Evolutionary conservation across 495 filamentous ascomycete genomes (phyloP), one percentile per base, ranked within the genome.

Genomic region (Penicillium canariense): DNA sequence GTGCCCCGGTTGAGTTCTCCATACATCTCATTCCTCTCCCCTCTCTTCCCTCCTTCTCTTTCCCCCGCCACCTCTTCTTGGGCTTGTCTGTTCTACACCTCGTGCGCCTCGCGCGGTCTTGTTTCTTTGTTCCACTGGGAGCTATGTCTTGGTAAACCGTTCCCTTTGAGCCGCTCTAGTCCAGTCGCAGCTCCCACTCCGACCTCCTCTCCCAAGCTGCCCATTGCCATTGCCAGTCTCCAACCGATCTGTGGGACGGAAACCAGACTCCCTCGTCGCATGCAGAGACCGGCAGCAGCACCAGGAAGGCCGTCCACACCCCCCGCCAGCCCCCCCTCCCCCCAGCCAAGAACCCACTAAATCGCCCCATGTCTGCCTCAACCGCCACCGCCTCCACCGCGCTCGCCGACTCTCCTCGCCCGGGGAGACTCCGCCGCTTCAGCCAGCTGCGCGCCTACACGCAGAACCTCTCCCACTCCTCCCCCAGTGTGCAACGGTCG

Each of bases 401-500:
- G 40, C 46, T 65, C 57, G 52, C 73, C 50, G 70, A 74, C 36
- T 48, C 57, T 32, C 56, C 60, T 66, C 78, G 86, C 56, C 73
- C 81, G 20, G 81, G 83, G 52, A 77, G 88, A 31, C 77, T 91
- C 56, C 80, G 88, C 25, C 86, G 87, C 28, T 74, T 95, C 50
- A 87, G 81, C 56, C 87, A 89, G 71, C 77, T 95, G 48, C 82
- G 87, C 54, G 85, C 76, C 69, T 87, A 89, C 71, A 87, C 85
- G 3, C 83, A 86, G 59, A 84, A 76, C 60, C 81, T 71, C 43
- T 67, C 50, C n/a, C 40, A 44, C 22, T 52, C 68, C 14, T 61
- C 55, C 43, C 57, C 67, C 61, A 68, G 59, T 65, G 66, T 54
- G 46, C 61, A 60, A 50, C 67, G 57, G 45, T 64, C 67, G 48